Base-by-base conservation (phyloP, 179 eudicot species). In the Beta lomatogona region DNA sequence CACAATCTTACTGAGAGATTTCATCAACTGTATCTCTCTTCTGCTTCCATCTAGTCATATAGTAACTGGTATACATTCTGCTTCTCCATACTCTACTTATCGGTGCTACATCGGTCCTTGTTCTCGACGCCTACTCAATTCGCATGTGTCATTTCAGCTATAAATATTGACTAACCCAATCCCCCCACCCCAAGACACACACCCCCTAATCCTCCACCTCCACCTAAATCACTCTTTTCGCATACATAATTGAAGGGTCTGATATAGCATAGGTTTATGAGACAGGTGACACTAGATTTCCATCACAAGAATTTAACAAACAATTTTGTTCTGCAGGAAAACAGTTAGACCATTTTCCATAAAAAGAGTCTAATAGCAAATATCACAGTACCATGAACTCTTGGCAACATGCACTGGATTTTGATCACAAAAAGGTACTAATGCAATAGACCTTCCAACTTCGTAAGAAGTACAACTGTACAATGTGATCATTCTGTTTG, bases 341-440 rank as follows among this genome's bases (percentile, higher is more conserved):
- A 31, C 1, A 14, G 19, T 65, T 65, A 25, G 36, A 25, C 69
- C 25, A 59, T 59, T 59, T 2, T 18, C 64, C 64, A 59, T 15
- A 18, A 59, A 59, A 18, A 31, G 36, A 60, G 22, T 16, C 19
- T 63, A 9, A 21, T 21, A 63, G 3, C 12, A 22, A 63, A 63
- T 3, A 21, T 41, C 18, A 36, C 50, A 21, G 55, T 50, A 10
- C 36, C 58, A 50, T 12, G 4, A 54, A 14, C 8, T 73, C 46
- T 73, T 28, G 46, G 48, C 22, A 73, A 54, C 77, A 73, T 16
- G 25, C 19, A 72, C 73, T 69, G 4, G 59, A 52, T 48, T 67
- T 14, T 36, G 36, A 21, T 22, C 67, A 63, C 44, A 65, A 65
- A 8, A 28, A 4, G 45, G n/a, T 52, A 13, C 13, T 74, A 48